phyloP scores from a whole-genome alignment of 2,329 filamentous ascomycete genomes.

The Aspergillus sergii region DNA sequence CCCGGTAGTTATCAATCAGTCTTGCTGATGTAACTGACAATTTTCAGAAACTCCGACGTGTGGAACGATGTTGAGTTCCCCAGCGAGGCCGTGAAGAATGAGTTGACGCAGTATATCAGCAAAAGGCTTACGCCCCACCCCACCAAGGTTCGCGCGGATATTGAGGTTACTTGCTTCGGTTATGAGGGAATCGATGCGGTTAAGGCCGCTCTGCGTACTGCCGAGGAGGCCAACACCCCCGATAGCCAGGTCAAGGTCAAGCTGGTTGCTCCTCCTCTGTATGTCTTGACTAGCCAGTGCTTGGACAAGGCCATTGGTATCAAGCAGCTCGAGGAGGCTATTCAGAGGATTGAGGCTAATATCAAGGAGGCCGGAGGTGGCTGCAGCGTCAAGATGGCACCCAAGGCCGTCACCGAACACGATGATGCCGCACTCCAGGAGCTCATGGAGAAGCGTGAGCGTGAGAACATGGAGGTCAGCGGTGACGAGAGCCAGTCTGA shows the following conservation, averaged over 20 bases:
- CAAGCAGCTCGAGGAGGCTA: slow-evolving; percentile 80
- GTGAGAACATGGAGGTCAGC: slow-evolving; percentile 96
- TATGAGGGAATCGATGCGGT: slow-evolving; percentile 99
- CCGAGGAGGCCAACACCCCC: slow-evolving; percentile 87
- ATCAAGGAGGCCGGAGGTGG: slow-evolving; percentile 79
- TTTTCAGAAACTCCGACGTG: slow-evolving; percentile 79
- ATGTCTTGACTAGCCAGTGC: slow-evolving; percentile 93
- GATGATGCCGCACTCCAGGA: slow-evolving; percentile 96
- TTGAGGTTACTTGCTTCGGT: slow-evolving; percentile 92
- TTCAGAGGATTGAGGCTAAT: slow-evolving; percentile 78
- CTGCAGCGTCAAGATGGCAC: slow-evolving; percentile 94
- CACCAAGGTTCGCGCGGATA: slow-evolving; percentile 97
- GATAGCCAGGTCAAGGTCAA: slow-evolving; percentile 97
- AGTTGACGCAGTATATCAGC: slow-evolving; percentile 92
- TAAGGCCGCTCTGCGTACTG: slow-evolving; percentile 86
- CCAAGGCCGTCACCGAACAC: slow-evolving; percentile 97
- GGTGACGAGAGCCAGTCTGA: slow-evolving; percentile 96
- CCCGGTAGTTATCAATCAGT: neutral
- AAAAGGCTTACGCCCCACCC: slow-evolving; percentile 97
- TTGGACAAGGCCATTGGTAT: slow-evolving; percentile 91
- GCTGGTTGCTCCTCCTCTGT: slow-evolving; percentile 95
- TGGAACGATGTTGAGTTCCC: slow-evolving; percentile 94
- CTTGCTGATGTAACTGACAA: slow-evolving; percentile 10
- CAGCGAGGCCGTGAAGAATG: slow-evolving; percentile 79
- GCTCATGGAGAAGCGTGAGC: slow-evolving; percentile 98